Evolutionary conservation across 2,329 filamentous ascomycete genomes (phyloP).

Genomic region (Podosphaera aphanis): DNA sequence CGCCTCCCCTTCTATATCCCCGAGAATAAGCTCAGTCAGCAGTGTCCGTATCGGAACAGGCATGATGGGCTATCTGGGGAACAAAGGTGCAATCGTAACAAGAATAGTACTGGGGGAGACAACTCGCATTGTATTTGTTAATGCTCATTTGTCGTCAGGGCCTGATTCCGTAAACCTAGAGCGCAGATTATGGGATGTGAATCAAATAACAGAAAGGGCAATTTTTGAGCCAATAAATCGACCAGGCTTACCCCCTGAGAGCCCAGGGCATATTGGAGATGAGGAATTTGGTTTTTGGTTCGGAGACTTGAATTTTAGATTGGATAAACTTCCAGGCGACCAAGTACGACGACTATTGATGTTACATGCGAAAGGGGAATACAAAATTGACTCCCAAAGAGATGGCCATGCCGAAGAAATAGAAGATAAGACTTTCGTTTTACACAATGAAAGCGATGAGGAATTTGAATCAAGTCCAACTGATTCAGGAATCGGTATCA

Average conservation of each 20-base stretch:
- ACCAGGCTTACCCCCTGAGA: conserved; percentile 39
- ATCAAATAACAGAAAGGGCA: conserved; percentile 52
- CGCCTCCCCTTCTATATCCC: conserved; percentile 51
- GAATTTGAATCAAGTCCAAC: conserved; percentile 13
- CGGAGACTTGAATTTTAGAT: conserved; percentile 82
- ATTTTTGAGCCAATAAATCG: conserved; percentile 54
- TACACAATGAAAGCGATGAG: conserved; percentile 20
- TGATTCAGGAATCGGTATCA: conserved; percentile 5
- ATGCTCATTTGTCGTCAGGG: conserved; percentile 77
- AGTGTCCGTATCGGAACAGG: conserved; percentile 72
- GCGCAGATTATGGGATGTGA: conserved; percentile 65
- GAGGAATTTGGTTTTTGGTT: conserved; percentile 95
- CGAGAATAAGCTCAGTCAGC: conserved; percentile 59
- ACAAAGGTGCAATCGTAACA: conserved; percentile 74
- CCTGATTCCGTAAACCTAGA: conserved; percentile 56
- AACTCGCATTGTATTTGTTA: conserved; percentile 71
- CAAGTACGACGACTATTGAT: conserved; percentile 71
- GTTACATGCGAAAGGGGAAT: conserved; percentile 61
- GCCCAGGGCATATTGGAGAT: conserved; percentile 50
- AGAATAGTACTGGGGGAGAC: conserved; percentile 73
- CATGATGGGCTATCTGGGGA: conserved; percentile 78
- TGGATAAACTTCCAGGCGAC: conserved; percentile 69
- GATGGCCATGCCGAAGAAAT: conserved; percentile 15
- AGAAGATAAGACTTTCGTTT: conserved; percentile 28
- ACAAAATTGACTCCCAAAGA: conserved; percentile 27